Conservation (phyloP, 2,329 filamentous ascomycete genomes). For the Phaeomoniella chlamydospora region DNA sequence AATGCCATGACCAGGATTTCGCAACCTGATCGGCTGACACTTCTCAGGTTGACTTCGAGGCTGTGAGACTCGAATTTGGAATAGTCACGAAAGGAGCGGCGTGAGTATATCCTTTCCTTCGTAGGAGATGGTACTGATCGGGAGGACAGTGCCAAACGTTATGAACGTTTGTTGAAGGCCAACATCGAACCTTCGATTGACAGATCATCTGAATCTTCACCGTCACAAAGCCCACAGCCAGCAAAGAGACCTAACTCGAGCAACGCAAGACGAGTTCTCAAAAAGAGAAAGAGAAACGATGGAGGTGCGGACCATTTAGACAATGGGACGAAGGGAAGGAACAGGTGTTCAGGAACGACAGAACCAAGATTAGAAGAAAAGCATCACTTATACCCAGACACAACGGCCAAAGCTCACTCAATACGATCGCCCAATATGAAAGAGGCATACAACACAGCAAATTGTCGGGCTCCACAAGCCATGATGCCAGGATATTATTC, state of each 20-base stretch:
- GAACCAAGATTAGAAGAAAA: background rate
- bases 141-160: slow-evolving; percentile 46
- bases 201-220: slow-evolving; percentile 1
- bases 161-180: slow-evolving; percentile 50
- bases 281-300: background rate
- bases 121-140: background rate
- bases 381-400: background rate
- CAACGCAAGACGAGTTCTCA: background rate
- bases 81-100: slow-evolving; percentile 55
- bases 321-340: background rate
- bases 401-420: background rate
- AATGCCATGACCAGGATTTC: background rate
- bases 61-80: slow-evolving; percentile 48
- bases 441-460: background rate
- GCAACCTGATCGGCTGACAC: slow-evolving; percentile 3
- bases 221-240: background rate
- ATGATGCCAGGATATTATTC: background rate
- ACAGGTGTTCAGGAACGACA: background rate
- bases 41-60: slow-evolving; percentile 46
- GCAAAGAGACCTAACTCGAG: background rate
- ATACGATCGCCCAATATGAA: background rate
- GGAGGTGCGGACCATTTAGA: background rate
- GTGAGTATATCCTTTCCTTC: slow-evolving; percentile 33
- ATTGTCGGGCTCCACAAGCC: background rate
- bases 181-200: slow-evolving; percentile 29